Evolutionary conservation across 2,329 filamentous ascomycete species (phyloP).

Genomic region (Sodiomyces alkalinus): DNA sequence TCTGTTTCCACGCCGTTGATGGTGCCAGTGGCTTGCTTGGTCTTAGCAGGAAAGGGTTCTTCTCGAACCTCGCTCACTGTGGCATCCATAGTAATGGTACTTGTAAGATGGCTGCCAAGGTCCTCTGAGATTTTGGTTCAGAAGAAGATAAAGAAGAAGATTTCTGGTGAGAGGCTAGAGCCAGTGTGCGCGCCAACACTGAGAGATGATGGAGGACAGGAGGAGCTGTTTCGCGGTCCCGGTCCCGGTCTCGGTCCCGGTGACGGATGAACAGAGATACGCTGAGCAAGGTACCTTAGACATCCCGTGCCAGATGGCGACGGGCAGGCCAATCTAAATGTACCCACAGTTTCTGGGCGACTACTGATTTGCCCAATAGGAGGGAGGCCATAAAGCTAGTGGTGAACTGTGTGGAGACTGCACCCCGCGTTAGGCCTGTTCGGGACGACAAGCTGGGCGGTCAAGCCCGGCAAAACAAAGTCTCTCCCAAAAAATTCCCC

Average conservation of each 20-base stretch:
- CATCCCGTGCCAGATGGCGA: no score
- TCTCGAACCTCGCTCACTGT: constrained; percentile 24
- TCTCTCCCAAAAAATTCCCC: constrained; percentile 19
- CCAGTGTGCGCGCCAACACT: no score
- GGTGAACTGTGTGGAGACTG: neutral
- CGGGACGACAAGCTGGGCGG: constrained; percentile 17
- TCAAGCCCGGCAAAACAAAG: constrained; percentile 19
- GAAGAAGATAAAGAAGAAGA: no score
- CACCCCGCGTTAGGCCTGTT: constrained; percentile 19
- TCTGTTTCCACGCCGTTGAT: constrained; percentile 59
- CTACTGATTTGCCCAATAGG: no score
- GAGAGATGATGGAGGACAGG: no score
- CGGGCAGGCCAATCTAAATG: no score
- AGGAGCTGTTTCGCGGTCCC: no score
- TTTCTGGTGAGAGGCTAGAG: no score
- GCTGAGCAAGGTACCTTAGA: no score
- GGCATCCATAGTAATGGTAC: constrained; percentile 22
- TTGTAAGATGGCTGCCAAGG: constrained; percentile 8
- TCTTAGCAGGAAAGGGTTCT: constrained; percentile 54
- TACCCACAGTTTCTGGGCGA: no score
- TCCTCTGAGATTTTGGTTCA: neutral
- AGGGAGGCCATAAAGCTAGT: neutral
- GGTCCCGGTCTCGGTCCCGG: no score
- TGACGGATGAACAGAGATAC: no score
- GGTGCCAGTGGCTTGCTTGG: constrained; percentile 40